These are phyloP conservation scores for Hypoxylon crocopeplum DNA, from an alignment of 495 filamentous ascomycete genomes.

Conservation along the genomic window DNA sequence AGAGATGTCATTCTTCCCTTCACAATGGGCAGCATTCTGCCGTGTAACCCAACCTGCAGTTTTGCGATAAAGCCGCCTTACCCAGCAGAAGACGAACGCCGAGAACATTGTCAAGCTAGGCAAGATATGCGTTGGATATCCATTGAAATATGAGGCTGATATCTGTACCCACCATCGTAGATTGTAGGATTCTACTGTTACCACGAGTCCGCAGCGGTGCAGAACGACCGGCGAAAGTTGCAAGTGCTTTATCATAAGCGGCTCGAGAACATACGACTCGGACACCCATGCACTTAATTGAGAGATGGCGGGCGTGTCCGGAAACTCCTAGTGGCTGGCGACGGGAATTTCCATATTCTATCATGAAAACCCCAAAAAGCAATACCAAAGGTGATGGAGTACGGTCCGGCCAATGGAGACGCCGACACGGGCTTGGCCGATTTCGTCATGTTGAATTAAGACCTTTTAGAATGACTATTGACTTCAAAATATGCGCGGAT, in stretches of 20 bases:
- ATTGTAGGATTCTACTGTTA: conserved; percentile 17
- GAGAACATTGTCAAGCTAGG: conserved; percentile 13
- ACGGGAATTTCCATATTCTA: too few species aligned
- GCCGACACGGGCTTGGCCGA: neutral
- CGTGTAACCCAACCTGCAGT: conserved; percentile 32
- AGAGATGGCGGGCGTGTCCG: conserved; percentile 7
- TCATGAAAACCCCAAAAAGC: conserved; percentile 7
- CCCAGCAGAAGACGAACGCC: conserved; percentile 30
- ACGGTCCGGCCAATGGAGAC: conserved; percentile 10
- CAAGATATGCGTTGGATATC: conserved; percentile 21
- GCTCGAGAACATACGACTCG: conserved; percentile 2
- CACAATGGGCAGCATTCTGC: conserved; percentile 13
- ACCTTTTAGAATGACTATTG: too few species aligned
- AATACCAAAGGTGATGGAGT: conserved; percentile 5
- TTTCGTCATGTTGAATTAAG: neutral
- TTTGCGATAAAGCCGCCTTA: conserved; percentile 40
- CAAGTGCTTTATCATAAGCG: conserved; percentile 6
- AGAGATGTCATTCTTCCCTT: conserved; percentile 27
- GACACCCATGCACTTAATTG: neutral
- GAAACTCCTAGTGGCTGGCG: neutral
- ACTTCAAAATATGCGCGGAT: too few species aligned
- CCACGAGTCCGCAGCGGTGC: conserved; percentile 6
- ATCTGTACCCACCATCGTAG: conserved; percentile 27
- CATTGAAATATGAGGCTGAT: conserved; percentile 39
- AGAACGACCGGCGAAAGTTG: neutral